phyloP scores from a whole-genome alignment of 176 grass and related monocot species.

The Elaeis guineensis region DNA sequence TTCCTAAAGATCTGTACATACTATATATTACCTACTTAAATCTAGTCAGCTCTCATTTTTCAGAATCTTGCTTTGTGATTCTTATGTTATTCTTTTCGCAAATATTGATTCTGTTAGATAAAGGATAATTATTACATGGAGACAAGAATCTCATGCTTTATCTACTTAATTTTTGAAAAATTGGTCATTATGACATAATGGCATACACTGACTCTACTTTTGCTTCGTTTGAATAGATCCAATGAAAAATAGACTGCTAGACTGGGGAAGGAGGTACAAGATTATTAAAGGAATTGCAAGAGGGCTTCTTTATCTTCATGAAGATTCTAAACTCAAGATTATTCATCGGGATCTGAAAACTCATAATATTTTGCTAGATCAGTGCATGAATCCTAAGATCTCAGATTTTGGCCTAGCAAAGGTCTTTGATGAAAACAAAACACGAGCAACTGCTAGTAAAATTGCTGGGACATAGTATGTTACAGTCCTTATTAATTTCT shows the following conservation, averaged over 20 bases:
- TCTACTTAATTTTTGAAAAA: too few relatives aligned
- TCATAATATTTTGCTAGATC: constrained; percentile 3
- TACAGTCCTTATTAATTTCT: too few relatives aligned
- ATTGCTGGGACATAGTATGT: constrained; percentile 1
- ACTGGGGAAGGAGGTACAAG: not conserved
- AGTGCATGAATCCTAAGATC: constrained; percentile 4
- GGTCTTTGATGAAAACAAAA: not conserved
- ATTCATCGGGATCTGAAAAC: constrained; percentile 8
- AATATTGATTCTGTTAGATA: too few relatives aligned
- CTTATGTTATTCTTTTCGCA: too few relatives aligned
- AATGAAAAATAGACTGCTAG: not conserved
- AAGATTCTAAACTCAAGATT: constrained; percentile 3
- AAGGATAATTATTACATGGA: too few relatives aligned
- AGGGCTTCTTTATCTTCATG: constrained; percentile 2
- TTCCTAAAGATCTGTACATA: too few relatives aligned
- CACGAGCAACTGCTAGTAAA: not conserved
- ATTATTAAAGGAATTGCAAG: constrained; percentile 4
- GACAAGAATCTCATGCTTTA: too few relatives aligned
- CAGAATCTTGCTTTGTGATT: too few relatives aligned
- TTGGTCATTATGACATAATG: too few relatives aligned
- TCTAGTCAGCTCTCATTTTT: too few relatives aligned
- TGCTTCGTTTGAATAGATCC: not conserved
- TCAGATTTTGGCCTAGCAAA: constrained; percentile 5
- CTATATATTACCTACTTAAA: too few relatives aligned
- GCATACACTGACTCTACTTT: too few relatives aligned